Evolutionary conservation across 805 yeast genomes (phyloP).

Genomic region (Nakazawaea populi): DNA sequence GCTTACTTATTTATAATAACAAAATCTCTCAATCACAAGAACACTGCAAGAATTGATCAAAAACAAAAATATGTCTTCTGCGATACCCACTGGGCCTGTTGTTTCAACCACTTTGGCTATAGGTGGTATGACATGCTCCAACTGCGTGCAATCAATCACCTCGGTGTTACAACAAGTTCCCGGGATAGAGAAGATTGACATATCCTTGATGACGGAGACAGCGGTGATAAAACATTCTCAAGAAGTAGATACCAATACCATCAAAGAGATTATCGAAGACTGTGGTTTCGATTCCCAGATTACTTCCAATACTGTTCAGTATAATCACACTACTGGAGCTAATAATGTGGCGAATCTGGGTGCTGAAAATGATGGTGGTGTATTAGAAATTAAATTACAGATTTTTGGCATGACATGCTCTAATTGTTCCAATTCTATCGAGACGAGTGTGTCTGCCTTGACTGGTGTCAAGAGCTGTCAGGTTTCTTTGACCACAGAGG

Average conservation of each 20-base stretch:
- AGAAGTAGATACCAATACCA: constrained; percentile 23
- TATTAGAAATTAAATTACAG: constrained; percentile 22
- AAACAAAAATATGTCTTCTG: no score
- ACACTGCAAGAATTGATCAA: no score
- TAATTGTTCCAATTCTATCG: constrained; percentile 45
- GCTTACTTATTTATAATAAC: no score
- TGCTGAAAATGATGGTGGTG: constrained; percentile 7
- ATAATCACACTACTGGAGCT: background rate
- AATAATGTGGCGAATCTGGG: background rate
- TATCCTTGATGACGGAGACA: constrained; percentile 72
- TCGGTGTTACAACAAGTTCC: constrained; percentile 39
- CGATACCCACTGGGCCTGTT: background rate
- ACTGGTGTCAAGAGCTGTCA: constrained; percentile 44
- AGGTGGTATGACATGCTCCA: constrained; percentile 88
- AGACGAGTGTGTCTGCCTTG: constrained; percentile 34
- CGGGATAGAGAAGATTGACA: constrained; percentile 51
- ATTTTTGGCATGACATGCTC: constrained; percentile 61
- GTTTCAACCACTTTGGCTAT: constrained; percentile 24
- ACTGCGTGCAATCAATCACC: constrained; percentile 70
- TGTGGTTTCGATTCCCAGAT: constrained; percentile 56
- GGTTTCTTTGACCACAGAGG: constrained; percentile 49
- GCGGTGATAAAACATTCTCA: constrained; percentile 52
- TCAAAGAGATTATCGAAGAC: constrained; percentile 60
- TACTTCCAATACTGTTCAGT: constrained; percentile 3
- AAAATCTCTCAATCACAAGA: no score